Evolutionary conservation across 805 yeast genomes (phyloP).

Genomic region (Candida lessepsii): DNA sequence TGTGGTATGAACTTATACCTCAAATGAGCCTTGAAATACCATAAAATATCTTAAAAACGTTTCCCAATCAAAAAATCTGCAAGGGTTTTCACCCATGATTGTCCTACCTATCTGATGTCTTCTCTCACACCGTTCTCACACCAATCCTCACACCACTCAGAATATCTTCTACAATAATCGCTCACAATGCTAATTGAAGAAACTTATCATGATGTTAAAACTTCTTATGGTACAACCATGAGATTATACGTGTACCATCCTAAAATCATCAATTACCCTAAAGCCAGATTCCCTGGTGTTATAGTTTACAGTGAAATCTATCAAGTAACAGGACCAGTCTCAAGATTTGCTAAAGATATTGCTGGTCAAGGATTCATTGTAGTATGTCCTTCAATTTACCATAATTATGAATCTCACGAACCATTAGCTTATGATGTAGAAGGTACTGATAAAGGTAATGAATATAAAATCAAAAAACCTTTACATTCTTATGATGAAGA

Average conservation of each 20-base stretch:
- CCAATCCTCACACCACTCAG: no score
- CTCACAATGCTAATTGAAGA: conserved; percentile 66
- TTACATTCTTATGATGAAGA: conserved; percentile 76
- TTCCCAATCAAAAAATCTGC: no score
- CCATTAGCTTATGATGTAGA: conserved; percentile 66
- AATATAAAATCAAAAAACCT: conserved; percentile 64
- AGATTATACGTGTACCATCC: conserved; percentile 69
- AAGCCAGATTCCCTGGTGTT: conserved; percentile 79
- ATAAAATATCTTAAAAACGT: no score
- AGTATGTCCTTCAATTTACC: conserved; percentile 78
- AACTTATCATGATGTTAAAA: conserved; percentile 58
- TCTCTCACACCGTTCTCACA: no score
- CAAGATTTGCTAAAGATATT: conserved; percentile 72
- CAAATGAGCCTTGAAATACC: no score
- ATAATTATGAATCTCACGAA: conserved; percentile 64
- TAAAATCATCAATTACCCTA: conserved; percentile 67
- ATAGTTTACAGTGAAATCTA: conserved; percentile 77
- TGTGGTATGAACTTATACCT: no score
- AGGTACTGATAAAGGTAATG: conserved; percentile 76
- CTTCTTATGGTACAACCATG: conserved; percentile 66
- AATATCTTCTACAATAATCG: no score
- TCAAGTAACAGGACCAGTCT: conserved; percentile 80
- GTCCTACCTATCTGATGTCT: no score
- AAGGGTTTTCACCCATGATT: no score
- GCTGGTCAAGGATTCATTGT: conserved; percentile 79